phyloP scores from a whole-genome alignment of 179 eudicot species.

The Amaranthus tricolor region DNA sequence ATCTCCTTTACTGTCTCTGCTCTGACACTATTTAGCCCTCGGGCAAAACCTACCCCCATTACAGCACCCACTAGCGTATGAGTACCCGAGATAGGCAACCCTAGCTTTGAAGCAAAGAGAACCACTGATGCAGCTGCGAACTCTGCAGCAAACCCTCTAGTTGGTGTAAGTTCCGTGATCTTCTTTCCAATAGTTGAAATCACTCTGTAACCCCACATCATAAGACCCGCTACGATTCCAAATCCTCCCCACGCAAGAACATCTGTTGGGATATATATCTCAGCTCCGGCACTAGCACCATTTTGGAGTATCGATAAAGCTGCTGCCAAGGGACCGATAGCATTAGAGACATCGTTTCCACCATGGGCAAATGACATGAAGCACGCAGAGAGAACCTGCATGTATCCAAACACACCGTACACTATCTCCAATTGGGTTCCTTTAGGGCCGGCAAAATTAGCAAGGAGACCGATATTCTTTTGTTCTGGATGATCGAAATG shows the following conservation, averaged over 20 bases:
- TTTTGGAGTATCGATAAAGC: constrained; percentile 85
- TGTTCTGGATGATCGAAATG: constrained; percentile 6
- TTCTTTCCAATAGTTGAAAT: constrained; percentile 93
- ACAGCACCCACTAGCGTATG: constrained; percentile 98
- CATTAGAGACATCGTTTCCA: constrained; percentile 94
- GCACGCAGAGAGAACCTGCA: constrained; percentile 95
- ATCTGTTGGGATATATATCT: constrained; percentile 70
- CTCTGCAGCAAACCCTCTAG: constrained; percentile 97
- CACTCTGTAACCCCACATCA: constrained; percentile 96
- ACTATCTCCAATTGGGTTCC: constrained; percentile 89
- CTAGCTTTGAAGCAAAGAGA: constrained; percentile 79
- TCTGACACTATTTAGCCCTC: constrained; percentile 89
- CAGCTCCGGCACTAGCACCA: constrained; percentile 43
- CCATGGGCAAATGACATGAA: constrained; percentile 99
- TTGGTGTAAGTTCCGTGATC: constrained; percentile 90
- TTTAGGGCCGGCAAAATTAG: constrained; percentile 84
- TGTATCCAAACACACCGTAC: constrained; percentile 91
- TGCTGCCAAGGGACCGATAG: constrained; percentile 91
- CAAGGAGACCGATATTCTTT: constrained; percentile 59
- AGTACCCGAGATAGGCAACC: constrained; percentile 93
- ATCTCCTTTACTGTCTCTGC: constrained; percentile 90
- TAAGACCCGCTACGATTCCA: constrained; percentile 94
- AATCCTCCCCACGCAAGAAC: constrained; percentile 98
- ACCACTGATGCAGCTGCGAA: constrained; percentile 98
- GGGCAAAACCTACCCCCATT: constrained; percentile 99